Percentiles rank a stretch among this genome's conserved stretches.
Evolutionary conservation across 306 rosid species (phyloP).

Genomic region (Neltuma alba): DNA sequence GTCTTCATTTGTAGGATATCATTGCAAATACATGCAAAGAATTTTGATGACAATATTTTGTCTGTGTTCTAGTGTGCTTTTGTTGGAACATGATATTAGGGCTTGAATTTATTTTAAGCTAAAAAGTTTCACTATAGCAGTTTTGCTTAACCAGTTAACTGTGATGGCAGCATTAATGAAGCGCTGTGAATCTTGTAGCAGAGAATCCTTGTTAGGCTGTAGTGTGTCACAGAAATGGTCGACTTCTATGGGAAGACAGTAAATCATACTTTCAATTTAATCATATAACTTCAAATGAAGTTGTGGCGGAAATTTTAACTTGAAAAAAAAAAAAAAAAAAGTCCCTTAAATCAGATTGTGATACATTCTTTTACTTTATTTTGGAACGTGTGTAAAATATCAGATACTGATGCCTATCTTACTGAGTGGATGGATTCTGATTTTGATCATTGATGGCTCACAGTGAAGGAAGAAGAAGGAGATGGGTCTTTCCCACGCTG

Average conservation of each 20-base stretch:
- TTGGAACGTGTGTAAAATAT: conserved; percentile 25
- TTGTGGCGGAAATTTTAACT: conserved; percentile 3
- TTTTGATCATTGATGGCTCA: conserved; percentile 39
- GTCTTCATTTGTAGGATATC: background rate
- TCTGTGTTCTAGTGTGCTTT: background rate
- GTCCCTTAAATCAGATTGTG: conserved; percentile 16
- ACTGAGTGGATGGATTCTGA: conserved; percentile 33
- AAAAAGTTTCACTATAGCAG: background rate
- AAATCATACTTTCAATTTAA: background rate
- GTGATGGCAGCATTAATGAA: background rate
- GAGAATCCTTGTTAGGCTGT: background rate
- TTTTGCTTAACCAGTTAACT: background rate
- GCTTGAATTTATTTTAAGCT: background rate
- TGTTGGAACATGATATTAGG: background rate
- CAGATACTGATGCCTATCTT: conserved; percentile 12
- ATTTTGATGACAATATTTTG: background rate
- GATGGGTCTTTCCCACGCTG: conserved; percentile 90
- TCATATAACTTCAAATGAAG: background rate
- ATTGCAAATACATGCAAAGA: background rate
- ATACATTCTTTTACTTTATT: background rate
- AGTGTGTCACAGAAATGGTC: background rate
- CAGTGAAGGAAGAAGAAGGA: conserved; percentile 97
- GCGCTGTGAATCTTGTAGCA: background rate
- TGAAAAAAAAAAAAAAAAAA: too few relatives aligned
- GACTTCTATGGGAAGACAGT: background rate